Conservation (phyloP, 148 eudicot genomes). For the Rhododendron ferrugineum region DNA sequence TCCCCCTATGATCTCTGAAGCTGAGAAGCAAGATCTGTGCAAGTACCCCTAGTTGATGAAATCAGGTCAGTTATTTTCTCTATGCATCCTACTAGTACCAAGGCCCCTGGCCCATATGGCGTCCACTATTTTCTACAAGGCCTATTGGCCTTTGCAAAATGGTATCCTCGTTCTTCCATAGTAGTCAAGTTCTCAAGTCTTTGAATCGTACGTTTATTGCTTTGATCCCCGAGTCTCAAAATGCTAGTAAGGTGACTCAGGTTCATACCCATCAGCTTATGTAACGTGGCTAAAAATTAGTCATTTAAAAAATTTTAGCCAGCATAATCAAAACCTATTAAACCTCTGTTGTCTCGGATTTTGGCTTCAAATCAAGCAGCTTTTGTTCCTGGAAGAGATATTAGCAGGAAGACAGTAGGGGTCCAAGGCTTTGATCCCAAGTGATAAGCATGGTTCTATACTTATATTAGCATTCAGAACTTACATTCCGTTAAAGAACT, state of each 20-base stretch:
- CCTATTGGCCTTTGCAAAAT: neutral
- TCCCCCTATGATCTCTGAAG: neutral
- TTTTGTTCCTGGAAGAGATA: neutral
- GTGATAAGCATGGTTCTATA: neutral
- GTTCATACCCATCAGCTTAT: neutral
- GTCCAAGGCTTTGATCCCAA: neutral
- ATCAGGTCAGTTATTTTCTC: neutral
- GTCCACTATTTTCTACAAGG: neutral
- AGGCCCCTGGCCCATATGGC: neutral
- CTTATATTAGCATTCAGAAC: neutral
- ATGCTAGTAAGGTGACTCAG: neutral
- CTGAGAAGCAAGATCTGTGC: neutral
- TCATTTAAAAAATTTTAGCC: too few relatives aligned
- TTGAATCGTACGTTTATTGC: too few relatives aligned
- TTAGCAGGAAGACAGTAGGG: neutral
- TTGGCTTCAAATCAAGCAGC: neutral
- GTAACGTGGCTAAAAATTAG: neutral
- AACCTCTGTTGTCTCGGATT: too few relatives aligned
- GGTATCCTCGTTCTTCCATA: neutral
- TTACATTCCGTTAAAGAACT: neutral
- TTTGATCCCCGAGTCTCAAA: neutral
- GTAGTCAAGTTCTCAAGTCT: neutral
- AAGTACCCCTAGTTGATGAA: neutral
- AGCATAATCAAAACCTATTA: too few relatives aligned
- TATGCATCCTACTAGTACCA: too few relatives aligned